Base-by-base conservation (phyloP, 192 early-diverging fungal species). In the Coemansia sp. region DNA sequence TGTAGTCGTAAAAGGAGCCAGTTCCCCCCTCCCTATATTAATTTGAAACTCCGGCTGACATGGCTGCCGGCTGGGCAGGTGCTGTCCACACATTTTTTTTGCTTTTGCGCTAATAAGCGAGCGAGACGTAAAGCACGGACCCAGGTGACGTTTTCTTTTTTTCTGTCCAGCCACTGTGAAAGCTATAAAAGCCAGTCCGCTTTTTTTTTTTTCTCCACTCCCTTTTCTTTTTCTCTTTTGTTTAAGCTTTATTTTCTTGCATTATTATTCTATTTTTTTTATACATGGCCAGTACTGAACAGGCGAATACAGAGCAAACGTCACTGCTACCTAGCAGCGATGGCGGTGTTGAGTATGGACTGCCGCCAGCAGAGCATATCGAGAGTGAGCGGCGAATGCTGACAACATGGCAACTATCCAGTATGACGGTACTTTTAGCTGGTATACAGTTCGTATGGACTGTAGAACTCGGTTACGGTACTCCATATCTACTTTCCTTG, bases 401-500 rank as follows among this genome's bases (percentile, higher is more conserved):
- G 32, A 71, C 72, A 23, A 9, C 69, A 23, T 63, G 64, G 62
- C 72, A 83, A 66, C 63, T 83, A 11, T 13, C 74, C 9, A 65
- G 63, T 33, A 69, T 83, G 77, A 86, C 84, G n/a, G 77, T 83
- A 30, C 57, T 78, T 30, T 72, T 86, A 28, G 72, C 77, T 2
- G 84, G 84, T 9, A 77, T 86, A 14, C 84, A 86, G 75, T 86
- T 86, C 59, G 77, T 77, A 17, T 86, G 84, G 84, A 80, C 81
- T 1, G 84, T 86, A 13, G 84, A 86, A 68, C 70, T 83, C 33
- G 84, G 77, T 4, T 86, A 83, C 55, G 95, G 95, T 33, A 95
- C 96, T 6, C 94, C 95, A 7, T 95, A 94, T 66, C 76, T 99
- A 23, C 85, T 93, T 44, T 87, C 90, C 1, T 82, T 99, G 35